phyloP scores from a whole-genome alignment of 768 basidiomycete species.

The Austroboletus eburneus region DNA sequence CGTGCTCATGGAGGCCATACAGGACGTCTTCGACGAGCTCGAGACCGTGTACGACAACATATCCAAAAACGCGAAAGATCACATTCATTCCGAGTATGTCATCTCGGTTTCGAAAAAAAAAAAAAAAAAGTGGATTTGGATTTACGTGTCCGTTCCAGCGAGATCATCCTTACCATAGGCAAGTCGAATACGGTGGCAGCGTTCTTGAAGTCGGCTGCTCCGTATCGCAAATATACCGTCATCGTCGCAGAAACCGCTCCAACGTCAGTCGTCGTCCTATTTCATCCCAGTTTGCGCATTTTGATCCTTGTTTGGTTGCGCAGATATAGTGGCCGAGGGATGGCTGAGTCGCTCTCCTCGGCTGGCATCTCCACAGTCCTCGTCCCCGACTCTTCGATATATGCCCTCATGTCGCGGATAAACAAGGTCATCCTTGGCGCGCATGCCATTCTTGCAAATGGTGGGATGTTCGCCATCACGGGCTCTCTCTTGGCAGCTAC shows the following conservation, averaged over 20 bases:
- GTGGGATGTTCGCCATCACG: slow-evolving; percentile 87
- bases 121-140: no score
- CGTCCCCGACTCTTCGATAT: slow-evolving; percentile 94
- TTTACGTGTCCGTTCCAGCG: no score
- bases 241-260: slow-evolving; percentile 96
- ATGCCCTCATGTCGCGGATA: slow-evolving; percentile 92
- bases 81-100: slow-evolving; percentile 95
- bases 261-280: slow-evolving; percentile 50
- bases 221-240: slow-evolving; percentile 89
- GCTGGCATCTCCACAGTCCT: slow-evolving; percentile 90
- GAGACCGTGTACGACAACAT: slow-evolving; percentile 95
- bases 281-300: slow-evolving; percentile 1
- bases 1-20: slow-evolving; percentile 93
- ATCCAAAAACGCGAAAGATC: slow-evolving; percentile 90
- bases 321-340: slow-evolving; percentile 81
- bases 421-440: slow-evolving; percentile 96
- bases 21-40: slow-evolving; percentile 93
- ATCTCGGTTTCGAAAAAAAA: no score
- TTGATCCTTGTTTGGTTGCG: slow-evolving; percentile 1
- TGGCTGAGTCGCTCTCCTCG: slow-evolving; percentile 77
- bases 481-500: slow-evolving; percentile 83
- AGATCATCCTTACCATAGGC: slow-evolving; percentile 93
- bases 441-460: slow-evolving; percentile 95
- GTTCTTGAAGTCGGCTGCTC: slow-evolving; percentile 88
- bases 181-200: slow-evolving; percentile 91